Conservation (phyloP, 2,329 filamentous ascomycete genomes). For the Uncinocarpus reesii region DNA sequence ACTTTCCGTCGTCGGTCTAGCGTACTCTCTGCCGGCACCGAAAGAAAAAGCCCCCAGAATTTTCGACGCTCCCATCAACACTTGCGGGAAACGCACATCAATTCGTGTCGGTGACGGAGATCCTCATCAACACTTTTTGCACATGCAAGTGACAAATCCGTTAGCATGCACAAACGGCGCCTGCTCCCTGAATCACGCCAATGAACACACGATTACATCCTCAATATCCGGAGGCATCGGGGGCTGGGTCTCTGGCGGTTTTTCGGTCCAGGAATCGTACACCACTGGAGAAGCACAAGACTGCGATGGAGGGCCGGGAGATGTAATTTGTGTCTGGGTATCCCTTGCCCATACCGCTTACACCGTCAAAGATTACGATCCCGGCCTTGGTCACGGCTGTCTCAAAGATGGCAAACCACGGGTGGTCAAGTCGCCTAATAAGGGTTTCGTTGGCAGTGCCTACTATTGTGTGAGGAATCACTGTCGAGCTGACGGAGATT, state of each 20-base stretch:
- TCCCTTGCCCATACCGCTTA: constrained; percentile 4
- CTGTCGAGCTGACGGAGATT: neutral
- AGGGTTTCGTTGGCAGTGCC: neutral
- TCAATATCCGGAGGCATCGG: neutral
- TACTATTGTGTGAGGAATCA: constrained; percentile 2
- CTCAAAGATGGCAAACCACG: neutral
- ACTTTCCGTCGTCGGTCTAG: neutral
- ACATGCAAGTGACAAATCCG: neutral
- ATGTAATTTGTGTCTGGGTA: neutral
- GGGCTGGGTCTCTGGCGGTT: neutral
- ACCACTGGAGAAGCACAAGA: neutral
- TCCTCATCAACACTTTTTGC: neutral
- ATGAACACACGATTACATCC: neutral
- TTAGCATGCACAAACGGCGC: neutral
- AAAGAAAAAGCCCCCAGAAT: neutral
- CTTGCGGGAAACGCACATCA: neutral
- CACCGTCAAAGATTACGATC: neutral
- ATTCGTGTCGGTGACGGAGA: neutral
- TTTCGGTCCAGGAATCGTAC: neutral
- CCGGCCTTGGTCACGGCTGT: neutral
- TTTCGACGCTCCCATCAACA: neutral
- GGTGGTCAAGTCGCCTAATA: neutral
- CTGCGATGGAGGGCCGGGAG: neutral
- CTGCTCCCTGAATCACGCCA: neutral
- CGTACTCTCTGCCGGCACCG: neutral